A percentile compares a stretch with the other conserved stretches of the same genome.
Conservation (phyloP, 2,329 filamentous ascomycete species). For the Elsinoe australis region DNA sequence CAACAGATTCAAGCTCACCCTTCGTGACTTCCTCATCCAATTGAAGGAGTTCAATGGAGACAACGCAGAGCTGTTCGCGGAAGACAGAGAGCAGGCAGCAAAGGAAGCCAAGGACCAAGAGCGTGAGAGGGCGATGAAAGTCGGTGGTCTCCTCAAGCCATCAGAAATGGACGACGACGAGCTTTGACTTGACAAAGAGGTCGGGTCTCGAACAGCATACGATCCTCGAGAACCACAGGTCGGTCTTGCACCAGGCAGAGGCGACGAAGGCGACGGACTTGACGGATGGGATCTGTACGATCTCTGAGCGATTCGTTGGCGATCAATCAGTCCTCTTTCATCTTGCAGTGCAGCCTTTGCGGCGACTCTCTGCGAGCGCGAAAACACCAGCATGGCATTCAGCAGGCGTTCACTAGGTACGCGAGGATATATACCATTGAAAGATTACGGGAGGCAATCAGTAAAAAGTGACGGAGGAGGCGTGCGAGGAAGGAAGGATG, state of each 20-base stretch:
- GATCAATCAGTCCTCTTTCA: background rate
- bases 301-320: constrained; percentile 29
- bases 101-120: constrained; percentile 80
- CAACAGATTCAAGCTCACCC: constrained; percentile 87
- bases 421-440: constrained; percentile 11
- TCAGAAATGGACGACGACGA: constrained; percentile 83
- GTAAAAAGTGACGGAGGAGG: no score
- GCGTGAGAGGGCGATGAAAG: constrained; percentile 85
- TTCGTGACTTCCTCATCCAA: constrained; percentile 95
- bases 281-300: constrained; percentile 63
- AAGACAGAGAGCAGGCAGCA: constrained; percentile 89
- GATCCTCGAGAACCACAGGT: constrained; percentile 17
- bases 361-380: no score
- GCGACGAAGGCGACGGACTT: constrained; percentile 32
- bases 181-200: constrained; percentile 64
- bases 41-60: constrained; percentile 95
- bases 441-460: no score
- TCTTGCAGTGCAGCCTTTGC: no score
- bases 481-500: background rate
- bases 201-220: constrained; percentile 30
- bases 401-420: constrained; percentile 8
- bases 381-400: background rate
- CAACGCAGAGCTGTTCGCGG: constrained; percentile 85
- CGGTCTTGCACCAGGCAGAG: no score
- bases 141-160: constrained; percentile 90